Conservation (phyloP, 768 basidiomycete species). For the Dendrothele bispora region DNA sequence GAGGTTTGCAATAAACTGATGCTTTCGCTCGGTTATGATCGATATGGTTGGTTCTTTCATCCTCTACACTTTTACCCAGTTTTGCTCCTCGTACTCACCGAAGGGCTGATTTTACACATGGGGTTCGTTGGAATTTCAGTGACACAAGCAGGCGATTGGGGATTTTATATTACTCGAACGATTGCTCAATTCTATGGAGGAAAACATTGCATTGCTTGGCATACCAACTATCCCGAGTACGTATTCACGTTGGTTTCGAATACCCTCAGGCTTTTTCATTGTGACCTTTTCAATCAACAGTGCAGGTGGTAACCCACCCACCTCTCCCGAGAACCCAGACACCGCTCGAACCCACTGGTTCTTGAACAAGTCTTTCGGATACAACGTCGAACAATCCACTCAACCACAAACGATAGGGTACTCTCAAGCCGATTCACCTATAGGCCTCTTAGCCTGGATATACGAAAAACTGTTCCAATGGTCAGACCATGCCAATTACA, state of each 20-base stretch:
- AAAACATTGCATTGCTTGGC: constrained; percentile 29
- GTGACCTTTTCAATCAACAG: constrained; percentile 22
- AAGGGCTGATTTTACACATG: not conserved
- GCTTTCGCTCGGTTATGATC: constrained; percentile 31
- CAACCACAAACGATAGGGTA: constrained; percentile 43
- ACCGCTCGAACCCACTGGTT: constrained; percentile 20
- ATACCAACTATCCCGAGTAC: constrained; percentile 28
- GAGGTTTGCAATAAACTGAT: constrained; percentile 39
- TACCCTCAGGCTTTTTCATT: too few species aligned
- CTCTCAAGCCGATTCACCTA: constrained; percentile 42
- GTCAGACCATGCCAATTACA: constrained; percentile 42
- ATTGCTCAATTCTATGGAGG: constrained; percentile 21
- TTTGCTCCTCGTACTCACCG: not conserved
- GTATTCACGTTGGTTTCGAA: too few species aligned
- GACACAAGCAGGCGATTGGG: constrained; percentile 34
- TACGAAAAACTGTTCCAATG: constrained; percentile 33
- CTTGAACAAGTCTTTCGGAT: constrained; percentile 20
- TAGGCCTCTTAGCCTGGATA: constrained; percentile 39
- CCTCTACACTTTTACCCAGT: too few species aligned
- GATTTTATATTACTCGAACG: constrained; percentile 24
- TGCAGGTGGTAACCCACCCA: constrained; percentile 27
- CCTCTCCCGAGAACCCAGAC: constrained; percentile 22
- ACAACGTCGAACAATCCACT: constrained; percentile 26
- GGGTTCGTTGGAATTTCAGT: too few species aligned
- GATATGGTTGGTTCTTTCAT: constrained; percentile 26